Percentiles rank a stretch among this genome's conserved stretches.
Conservation (phyloP, 2,329 filamentous ascomycete genomes). For the Thelonectria blattea region DNA sequence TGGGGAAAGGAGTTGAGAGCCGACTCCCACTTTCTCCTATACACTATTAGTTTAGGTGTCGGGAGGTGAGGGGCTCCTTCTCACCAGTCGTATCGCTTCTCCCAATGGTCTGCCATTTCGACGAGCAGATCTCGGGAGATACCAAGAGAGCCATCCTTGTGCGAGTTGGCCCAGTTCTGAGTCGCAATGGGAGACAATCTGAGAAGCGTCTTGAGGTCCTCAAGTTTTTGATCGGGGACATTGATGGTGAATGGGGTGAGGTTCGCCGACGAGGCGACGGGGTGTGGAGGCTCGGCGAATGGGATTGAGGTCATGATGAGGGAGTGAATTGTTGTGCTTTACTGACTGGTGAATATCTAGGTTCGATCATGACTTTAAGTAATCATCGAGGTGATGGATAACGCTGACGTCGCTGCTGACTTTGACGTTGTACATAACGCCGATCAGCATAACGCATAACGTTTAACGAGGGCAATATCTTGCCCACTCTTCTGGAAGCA, state of each 20-base stretch:
- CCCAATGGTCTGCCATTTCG: conserved; percentile 5
- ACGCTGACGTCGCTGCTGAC: background rate
- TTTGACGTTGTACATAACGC: background rate
- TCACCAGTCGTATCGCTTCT: conserved; percentile 9
- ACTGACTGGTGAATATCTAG: background rate
- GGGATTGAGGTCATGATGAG: background rate
- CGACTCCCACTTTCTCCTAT: conserved; percentile 24
- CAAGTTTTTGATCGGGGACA: conserved; percentile 4
- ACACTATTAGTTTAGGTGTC: background rate
- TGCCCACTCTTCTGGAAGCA: background rate
- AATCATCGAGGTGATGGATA: background rate
- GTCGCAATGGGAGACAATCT: background rate
- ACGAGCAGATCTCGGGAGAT: conserved; percentile 2
- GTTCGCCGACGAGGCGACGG: conserved; percentile 6
- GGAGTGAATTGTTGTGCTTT: background rate
- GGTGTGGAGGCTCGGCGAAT: background rate
- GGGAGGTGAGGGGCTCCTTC: background rate
- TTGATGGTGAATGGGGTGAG: conserved; percentile 3
- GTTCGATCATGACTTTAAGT: background rate
- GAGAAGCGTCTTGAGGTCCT: conserved; percentile 6
- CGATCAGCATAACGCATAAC: background rate
- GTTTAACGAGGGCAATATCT: background rate
- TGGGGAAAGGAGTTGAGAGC: conserved; percentile 24
- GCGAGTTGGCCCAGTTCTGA: conserved; percentile 2
- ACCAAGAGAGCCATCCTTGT: conserved; percentile 1